Percentiles rank a stretch among this genome's conserved stretches.
Conservation (phyloP, 192 early-diverging fungal genomes). For the Coemansia asiatica region DNA sequence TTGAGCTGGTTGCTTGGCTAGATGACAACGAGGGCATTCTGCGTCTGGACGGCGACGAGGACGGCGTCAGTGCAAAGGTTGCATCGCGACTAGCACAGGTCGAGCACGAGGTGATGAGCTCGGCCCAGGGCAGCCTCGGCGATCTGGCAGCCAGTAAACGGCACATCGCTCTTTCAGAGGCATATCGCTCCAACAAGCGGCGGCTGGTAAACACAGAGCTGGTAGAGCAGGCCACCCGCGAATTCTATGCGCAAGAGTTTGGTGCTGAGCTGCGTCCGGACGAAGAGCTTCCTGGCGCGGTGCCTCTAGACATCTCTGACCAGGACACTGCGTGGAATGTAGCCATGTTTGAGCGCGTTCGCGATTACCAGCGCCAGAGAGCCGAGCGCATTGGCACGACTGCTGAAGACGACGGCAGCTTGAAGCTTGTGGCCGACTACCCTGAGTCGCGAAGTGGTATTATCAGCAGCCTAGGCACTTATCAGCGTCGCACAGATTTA, state of each 20-base stretch:
- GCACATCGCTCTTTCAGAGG: conserved; percentile 35
- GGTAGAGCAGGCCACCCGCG: conserved; percentile 40
- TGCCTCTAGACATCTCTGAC: conserved; percentile 52
- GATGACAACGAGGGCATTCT: conserved; percentile 51
- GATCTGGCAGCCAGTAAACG: conserved; percentile 45
- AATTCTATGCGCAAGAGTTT: conserved; percentile 46
- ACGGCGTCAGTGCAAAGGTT: conserved; percentile 28
- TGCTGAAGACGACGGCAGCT: conserved; percentile 51
- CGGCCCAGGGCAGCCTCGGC: conserved; percentile 41
- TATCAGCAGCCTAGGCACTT: conserved; percentile 1
- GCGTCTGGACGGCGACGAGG: conserved; percentile 47
- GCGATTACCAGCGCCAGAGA: conserved; percentile 44
- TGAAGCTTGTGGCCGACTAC: conserved; percentile 33
- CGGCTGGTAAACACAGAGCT: conserved; percentile 37
- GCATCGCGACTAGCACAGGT: conserved; percentile 36
- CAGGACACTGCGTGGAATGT: conserved; percentile 46
- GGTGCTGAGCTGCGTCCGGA: conserved; percentile 17
- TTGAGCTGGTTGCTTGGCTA: conserved; percentile 56
- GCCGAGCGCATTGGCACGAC: conserved; percentile 45
- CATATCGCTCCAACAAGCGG: conserved; percentile 42
- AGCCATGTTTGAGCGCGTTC: conserved; percentile 32
- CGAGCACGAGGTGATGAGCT: conserved; percentile 55
- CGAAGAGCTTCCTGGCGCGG: conserved; percentile 36
- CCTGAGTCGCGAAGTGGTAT: conserved; percentile 13
- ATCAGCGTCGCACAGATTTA: conserved; percentile 14